These are phyloP conservation scores for Fusarium keratoplasticum DNA, from an alignment of 2,329 filamentous ascomycete genomes.

Conservation along the genomic window DNA sequence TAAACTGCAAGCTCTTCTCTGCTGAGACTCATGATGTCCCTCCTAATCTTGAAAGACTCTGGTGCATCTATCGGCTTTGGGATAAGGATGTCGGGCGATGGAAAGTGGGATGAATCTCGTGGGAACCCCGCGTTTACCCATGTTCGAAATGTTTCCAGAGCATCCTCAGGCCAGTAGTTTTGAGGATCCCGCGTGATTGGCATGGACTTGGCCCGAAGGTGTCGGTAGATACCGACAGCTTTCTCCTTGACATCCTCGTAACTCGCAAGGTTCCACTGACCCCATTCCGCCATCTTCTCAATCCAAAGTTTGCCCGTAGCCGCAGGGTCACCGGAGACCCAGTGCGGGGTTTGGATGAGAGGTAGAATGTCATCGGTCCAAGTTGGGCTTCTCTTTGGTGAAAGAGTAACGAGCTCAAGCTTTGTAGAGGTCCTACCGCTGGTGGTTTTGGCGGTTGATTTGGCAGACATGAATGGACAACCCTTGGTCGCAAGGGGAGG, in stretches of 20 bases:
- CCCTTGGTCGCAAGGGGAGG: background rate
- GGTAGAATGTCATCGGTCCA: background rate
- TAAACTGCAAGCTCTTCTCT: background rate
- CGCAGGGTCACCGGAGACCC: background rate
- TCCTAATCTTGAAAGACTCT: background rate
- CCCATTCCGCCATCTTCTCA: background rate
- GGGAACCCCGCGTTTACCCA: background rate
- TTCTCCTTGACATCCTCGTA: background rate
- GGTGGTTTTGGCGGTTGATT: background rate
- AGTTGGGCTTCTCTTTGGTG: background rate
- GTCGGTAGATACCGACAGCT: background rate
- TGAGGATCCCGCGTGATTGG: background rate
- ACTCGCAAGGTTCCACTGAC: background rate
- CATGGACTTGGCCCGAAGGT: background rate
- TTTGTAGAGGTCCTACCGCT: background rate
- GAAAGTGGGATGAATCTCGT: background rate
- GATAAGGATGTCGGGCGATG: background rate
- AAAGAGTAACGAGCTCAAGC: background rate
- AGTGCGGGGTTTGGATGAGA: background rate
- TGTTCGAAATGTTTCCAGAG: background rate
- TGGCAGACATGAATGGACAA: background rate
- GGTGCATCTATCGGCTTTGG: background rate
- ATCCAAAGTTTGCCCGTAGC: background rate
- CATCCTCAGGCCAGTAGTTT: background rate
- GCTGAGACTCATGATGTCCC: background rate